Conservation (phyloP, 495 filamentous ascomycete genomes). For the Pseudevernia furfuracea region DNA sequence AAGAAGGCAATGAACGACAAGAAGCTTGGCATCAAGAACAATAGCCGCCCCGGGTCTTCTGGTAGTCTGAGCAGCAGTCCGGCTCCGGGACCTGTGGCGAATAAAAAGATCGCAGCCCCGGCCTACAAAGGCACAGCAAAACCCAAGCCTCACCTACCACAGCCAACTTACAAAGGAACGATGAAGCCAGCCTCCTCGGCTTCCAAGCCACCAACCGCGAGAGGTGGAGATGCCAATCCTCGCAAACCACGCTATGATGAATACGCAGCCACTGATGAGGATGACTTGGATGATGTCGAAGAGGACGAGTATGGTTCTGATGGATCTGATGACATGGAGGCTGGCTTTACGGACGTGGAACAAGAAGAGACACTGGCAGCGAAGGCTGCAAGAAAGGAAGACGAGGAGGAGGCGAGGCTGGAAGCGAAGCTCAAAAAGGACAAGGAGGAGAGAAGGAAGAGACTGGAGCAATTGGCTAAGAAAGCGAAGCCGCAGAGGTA, state of each 20-base stretch:
- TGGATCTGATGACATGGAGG: conserved; percentile 59
- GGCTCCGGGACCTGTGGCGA: neutral
- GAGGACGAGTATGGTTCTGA: conserved; percentile 52
- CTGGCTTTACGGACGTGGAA: conserved; percentile 51
- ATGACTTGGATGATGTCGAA: conserved; percentile 39
- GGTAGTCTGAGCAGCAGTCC: conserved; percentile 18
- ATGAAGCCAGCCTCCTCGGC: conserved; percentile 34
- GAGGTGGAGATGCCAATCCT: conserved; percentile 9
- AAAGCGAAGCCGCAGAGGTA: conserved; percentile 24
- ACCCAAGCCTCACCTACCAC: conserved; percentile 29
- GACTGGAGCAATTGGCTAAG: conserved; percentile 39
- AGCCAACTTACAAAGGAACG: conserved; percentile 52
- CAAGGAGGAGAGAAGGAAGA: conserved; percentile 51
- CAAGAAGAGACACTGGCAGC: conserved; percentile 49
- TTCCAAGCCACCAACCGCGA: conserved; percentile 32
- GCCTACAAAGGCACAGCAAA: conserved; percentile 49
- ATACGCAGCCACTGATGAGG: conserved; percentile 44
- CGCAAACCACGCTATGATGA: conserved; percentile 36
- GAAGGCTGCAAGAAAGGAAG: conserved; percentile 47
- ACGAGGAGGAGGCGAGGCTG: conserved; percentile 47
- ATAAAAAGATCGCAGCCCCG: conserved; percentile 25
- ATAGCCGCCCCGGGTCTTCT: conserved; percentile 20
- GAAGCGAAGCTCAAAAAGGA: conserved; percentile 49
- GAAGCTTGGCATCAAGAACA: conserved; percentile 19
- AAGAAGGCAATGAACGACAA: conserved; percentile 24